A percentile compares a stretch with the other conserved stretches of the same genome.
These are phyloP conservation scores for Mycosarcoma maydis DNA, from an alignment of 1,284 basidiomycete genomes.

Conservation along the genomic window DNA sequence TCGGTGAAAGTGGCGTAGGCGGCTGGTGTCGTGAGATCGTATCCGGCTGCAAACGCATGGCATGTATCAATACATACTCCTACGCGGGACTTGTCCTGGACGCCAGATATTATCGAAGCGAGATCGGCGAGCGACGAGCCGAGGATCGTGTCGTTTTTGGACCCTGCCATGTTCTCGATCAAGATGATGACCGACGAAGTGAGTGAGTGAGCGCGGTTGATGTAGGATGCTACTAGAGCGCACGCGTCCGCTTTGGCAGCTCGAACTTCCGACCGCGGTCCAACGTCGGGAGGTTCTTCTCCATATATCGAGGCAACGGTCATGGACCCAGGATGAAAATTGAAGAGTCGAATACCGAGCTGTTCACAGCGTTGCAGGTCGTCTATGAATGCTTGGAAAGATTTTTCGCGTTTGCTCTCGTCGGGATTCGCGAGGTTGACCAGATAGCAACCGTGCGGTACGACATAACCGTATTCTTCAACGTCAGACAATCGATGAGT, in stretches of 20 bases:
- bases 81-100: slow-evolving; percentile 79
- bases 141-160: slow-evolving; percentile 76
- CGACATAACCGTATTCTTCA: slow-evolving; percentile 68
- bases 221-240: slow-evolving; percentile 75
- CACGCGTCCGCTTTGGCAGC: slow-evolving; percentile 75
- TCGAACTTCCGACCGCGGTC: slow-evolving; percentile 70
- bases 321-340: slow-evolving; percentile 77
- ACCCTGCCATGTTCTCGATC: slow-evolving; percentile 82
- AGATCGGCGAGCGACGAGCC: slow-evolving; percentile 79
- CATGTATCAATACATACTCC: slow-evolving; percentile 89
- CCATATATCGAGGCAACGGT: slow-evolving; percentile 14
- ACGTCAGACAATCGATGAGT: background rate
- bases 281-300: slow-evolving; percentile 48
- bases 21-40: slow-evolving; percentile 77
- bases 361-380: slow-evolving; percentile 82
- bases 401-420: slow-evolving; percentile 79
- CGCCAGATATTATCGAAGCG: slow-evolving; percentile 75
- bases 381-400: slow-evolving; percentile 82
- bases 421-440: slow-evolving; percentile 86
- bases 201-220: slow-evolving; percentile 80
- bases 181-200: slow-evolving; percentile 76
- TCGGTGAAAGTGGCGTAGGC: slow-evolving; percentile 68
- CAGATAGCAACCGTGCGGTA: slow-evolving; percentile 86
- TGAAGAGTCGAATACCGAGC: slow-evolving; percentile 79
- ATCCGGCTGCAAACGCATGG: slow-evolving; percentile 85